Evolutionary conservation across 495 filamentous ascomycete species (phyloP), one percentile per base, ranked within the genome.

Genomic region (Penicillium argentinense): DNA sequence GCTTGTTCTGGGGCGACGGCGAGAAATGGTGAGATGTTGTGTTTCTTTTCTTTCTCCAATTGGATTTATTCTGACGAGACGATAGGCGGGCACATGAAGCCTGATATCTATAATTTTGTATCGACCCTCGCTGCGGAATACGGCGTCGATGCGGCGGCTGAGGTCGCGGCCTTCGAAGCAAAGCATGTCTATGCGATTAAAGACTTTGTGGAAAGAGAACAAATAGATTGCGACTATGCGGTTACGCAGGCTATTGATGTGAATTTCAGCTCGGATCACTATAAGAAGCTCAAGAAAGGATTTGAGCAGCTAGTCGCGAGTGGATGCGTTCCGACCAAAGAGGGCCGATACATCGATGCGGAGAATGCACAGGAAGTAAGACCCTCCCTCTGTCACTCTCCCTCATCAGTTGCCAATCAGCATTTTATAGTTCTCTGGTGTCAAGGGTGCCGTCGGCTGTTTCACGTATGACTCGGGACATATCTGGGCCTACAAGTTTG

Each of bases 1-100:
- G 87, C 84, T 12, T 91, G 87, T 60, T 90, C 78, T 65, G 88
- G 89, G 3, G 89, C 89, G 13, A 92, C 89, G 3, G 89, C 87
- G 3, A 67, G 88, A 3, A 72, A 72, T 49, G 68, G 68, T 66
- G 33, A 42, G 57, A 39, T 13, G 5, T 7, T 12, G 4, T 24
- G 12, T 16, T 30, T 29, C 2, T 13, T 14, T 30, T 18, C 18
- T 25, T 5, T 17, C 1, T 4, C 9, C n/a, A 23, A 29, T 8
- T 39, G 3, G n/a, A 8, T 2, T 5, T 21, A 3, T 23, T 27
- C 27, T 39, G 13, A 38, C 17, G 1, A 4, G 2, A 13, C 9
- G 2, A 9, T 39, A 69, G 64, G 65, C 19, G 68, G 66, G 2
- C 68, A 71, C 39, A 48, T 72, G 32, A 66, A 67, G 27, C 66